Base-by-base conservation (phyloP, 2,329 filamentous ascomycete genomes). In the Colletotrichum tropicicola region DNA sequence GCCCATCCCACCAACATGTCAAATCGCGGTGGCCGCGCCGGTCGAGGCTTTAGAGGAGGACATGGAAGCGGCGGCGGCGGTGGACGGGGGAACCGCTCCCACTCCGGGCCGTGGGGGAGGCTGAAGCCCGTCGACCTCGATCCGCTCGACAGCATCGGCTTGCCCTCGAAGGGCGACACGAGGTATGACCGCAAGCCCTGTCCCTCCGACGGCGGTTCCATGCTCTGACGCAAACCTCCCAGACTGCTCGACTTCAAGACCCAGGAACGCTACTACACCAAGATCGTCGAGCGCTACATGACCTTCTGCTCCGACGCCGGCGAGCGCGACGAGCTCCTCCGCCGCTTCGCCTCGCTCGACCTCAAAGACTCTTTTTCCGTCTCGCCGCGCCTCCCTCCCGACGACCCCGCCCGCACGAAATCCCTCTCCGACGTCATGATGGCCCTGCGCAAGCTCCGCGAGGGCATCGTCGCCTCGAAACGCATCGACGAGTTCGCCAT, bases 151-250 rank as follows among this genome's bases (percentile, higher is more conserved):
- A 86, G 84, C 65, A 91, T 97, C 70, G 94, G 95, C 2, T 85
- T 97, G 69, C 93, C 93, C 5, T 97, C 94, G 2, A 98, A 97
- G 74, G 95, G 95, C 55, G 95, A 98, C 77, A 92, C 85, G 49
- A 91, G 92, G 94, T 95, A 82, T 15, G 32, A 15, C 32, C 39
- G 15, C 37, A 28, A 10, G 10, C 35, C 27, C 23, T 45, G 45
- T 21, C 45, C 8, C 49, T 15, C n/a, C 15, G 9, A 39, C 13
- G 1, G 2, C 39, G 23, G 5, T 32, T n/a, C n/a, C n/a, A n/a
- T n/a, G n/a, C n/a, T n/a, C n/a, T n/a, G n/a, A n/a, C n/a, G n/a
- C n/a, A n/a, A n/a, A n/a, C n/a, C n/a, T n/a, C n/a, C n/a, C 69
- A 93, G 91, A 72, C 81, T 94, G 35, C 85, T 92, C 62, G 89